phyloP scores from a whole-genome alignment of 441 rosid genomes.

The Cnidoscolus chayamansa region DNA sequence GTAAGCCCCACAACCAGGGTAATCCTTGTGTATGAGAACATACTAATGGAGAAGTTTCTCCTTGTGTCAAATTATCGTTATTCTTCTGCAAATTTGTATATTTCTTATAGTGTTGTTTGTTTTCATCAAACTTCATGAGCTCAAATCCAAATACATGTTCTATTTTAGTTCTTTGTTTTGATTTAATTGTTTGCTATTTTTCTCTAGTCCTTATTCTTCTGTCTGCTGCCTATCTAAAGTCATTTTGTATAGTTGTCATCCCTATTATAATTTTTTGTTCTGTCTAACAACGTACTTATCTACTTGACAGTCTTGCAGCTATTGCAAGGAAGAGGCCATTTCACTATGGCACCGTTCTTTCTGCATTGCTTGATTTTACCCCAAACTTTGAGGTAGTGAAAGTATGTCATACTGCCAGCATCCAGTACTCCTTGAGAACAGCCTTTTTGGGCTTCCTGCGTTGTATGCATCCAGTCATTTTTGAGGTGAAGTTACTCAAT shows the following conservation, averaged over 20 bases:
- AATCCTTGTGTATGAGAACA: too few species aligned
- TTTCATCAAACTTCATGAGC: neutral
- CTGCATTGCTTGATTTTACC: conserved; percentile 76
- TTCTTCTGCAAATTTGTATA: neutral
- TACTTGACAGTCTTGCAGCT: conserved; percentile 82
- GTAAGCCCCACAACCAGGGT: too few species aligned
- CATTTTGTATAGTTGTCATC: neutral
- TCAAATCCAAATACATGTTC: neutral
- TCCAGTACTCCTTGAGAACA: conserved; percentile 87
- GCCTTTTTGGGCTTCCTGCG: conserved; percentile 96
- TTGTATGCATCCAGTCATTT: conserved; percentile 63
- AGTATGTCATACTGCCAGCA: conserved; percentile 71
- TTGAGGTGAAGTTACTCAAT: conserved; percentile 60
- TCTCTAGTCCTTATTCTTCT: neutral
- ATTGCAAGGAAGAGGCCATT: conserved; percentile 87
- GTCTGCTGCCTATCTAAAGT: neutral
- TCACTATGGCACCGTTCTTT: conserved; percentile 62
- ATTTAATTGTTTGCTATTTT: neutral
- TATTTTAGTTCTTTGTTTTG: neutral
- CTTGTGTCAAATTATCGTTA: neutral
- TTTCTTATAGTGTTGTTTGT: neutral
- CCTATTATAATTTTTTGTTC: neutral
- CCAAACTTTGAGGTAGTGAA: conserved; percentile 60
- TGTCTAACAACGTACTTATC: conserved; percentile 21
- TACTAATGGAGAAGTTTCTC: too few species aligned